Percentiles rank a stretch among this genome's conserved stretches.
Conservation (phyloP, 306 rosid species). For the Castanea crenata region DNA sequence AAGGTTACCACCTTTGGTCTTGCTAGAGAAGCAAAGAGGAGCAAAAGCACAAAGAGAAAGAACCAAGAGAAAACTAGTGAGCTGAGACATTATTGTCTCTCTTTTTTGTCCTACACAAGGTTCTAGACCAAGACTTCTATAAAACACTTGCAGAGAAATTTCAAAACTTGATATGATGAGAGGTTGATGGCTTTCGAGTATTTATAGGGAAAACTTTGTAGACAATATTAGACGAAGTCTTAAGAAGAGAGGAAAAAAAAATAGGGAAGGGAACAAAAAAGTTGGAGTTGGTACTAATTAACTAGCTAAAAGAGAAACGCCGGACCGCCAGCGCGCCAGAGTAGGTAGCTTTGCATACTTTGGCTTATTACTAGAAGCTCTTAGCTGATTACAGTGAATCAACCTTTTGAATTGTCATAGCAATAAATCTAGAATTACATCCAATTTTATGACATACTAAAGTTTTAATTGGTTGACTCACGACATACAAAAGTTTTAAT, state of each 20-base stretch:
- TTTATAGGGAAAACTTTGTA: slow-evolving; percentile 37
- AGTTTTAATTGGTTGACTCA: no score
- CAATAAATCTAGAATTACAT: no score
- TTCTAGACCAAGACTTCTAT: neutral
- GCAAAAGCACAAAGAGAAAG: slow-evolving; percentile 58
- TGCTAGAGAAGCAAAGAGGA: slow-evolving; percentile 46
- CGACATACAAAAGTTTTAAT: no score
- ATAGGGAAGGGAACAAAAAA: neutral
- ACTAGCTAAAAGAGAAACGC: no score
- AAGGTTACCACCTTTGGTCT: slow-evolving; percentile 37
- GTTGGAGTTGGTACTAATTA: slow-evolving; percentile 48
- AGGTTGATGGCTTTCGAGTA: slow-evolving; percentile 19
- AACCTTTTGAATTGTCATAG: no score
- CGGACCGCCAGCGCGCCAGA: no score
- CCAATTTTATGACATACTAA: no score
- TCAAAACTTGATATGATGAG: slow-evolving; percentile 18
- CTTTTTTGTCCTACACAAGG: neutral
- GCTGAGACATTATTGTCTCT: slow-evolving; percentile 42
- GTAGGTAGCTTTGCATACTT: no score
- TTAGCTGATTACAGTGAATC: no score
- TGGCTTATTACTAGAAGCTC: no score
- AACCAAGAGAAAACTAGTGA: slow-evolving; percentile 34
- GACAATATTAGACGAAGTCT: neutral
- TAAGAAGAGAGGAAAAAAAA: neutral
- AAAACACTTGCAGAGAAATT: slow-evolving; percentile 11